A percentile compares a stretch with the other conserved stretches of the same genome.
Evolutionary conservation across 768 basidiomycete species (phyloP).

Genomic region (Cystofilobasidium macerans): DNA sequence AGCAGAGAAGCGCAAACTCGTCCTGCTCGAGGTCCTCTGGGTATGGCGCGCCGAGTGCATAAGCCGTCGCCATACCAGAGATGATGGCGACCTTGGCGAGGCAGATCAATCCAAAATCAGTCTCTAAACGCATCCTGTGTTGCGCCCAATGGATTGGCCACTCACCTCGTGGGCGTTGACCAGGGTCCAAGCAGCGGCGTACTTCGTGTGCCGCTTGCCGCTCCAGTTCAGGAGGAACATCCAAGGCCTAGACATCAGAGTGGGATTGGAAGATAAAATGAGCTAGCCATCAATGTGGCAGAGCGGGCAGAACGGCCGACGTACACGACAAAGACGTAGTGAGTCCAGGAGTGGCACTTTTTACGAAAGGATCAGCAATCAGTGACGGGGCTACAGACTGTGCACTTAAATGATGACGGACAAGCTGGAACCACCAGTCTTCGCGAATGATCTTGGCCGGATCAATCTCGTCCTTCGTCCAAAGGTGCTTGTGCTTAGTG

Average conservation of each 20-base stretch:
- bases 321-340: conserved; percentile 8
- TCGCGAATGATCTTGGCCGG: conserved; percentile 39
- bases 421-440: conserved; percentile 37
- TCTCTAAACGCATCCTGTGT: too few species aligned
- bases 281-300: neutral
- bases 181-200: conserved; percentile 36
- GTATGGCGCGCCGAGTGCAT: conserved; percentile 40
- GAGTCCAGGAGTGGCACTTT: conserved; percentile 36
- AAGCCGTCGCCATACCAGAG: conserved; percentile 40
- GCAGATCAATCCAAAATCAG: too few species aligned
- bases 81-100: conserved; percentile 38
- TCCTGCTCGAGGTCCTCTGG: conserved; percentile 40
- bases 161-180: conserved; percentile 42
- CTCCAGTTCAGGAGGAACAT: conserved; percentile 39
- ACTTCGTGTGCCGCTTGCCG: conserved; percentile 35
- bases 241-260: conserved; percentile 29
- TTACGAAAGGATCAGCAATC: conserved; percentile 32
- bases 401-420: too few species aligned
- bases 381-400: neutral
- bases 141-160: too few species aligned
- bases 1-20: conserved; percentile 38
- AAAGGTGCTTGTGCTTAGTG: conserved; percentile 39
- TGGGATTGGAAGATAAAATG: conserved; percentile 39
- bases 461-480: conserved; percentile 40
- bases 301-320: neutral